Evolutionary conservation across 805 yeast genomes (phyloP).

Genomic region (Ascoidea rubescens): DNA sequence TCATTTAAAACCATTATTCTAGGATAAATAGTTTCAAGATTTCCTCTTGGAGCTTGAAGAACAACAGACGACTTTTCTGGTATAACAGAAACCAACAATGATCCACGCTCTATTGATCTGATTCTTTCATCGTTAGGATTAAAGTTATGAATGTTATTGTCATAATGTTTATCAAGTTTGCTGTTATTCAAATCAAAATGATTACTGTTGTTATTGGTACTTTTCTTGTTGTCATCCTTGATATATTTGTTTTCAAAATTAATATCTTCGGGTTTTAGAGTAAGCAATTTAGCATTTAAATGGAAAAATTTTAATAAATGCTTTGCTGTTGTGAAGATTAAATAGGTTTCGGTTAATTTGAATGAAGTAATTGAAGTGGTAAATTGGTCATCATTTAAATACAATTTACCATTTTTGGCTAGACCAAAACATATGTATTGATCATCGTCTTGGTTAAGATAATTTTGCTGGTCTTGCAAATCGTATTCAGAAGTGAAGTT

Average conservation of each 20-base stretch:
- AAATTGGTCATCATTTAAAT: slow-evolving; percentile 42
- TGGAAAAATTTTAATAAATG: slow-evolving; percentile 74
- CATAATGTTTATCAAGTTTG: slow-evolving; percentile 18
- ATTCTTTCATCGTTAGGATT: slow-evolving; percentile 58
- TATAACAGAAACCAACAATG: slow-evolving; percentile 64
- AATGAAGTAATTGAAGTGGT: slow-evolving; percentile 75
- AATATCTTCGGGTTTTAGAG: slow-evolving; percentile 11
- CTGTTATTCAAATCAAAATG: slow-evolving; percentile 10
- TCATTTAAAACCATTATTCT: slow-evolving; percentile 81
- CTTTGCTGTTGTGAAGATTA: slow-evolving; percentile 80
- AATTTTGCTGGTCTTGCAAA: neutral
- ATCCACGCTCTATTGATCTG: slow-evolving; percentile 85
- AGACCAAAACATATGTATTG: slow-evolving; percentile 50
- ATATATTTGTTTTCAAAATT: slow-evolving; percentile 18
- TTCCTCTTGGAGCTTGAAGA: slow-evolving; percentile 92
- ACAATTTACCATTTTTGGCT: slow-evolving; percentile 62
- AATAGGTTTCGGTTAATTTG: slow-evolving; percentile 52
- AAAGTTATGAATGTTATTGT: slow-evolving; percentile 11
- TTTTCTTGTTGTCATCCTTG: slow-evolving; percentile 14
- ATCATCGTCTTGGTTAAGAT: slow-evolving; percentile 12
- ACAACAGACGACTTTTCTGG: slow-evolving; percentile 76
- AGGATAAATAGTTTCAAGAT: slow-evolving; percentile 86
- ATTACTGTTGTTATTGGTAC: slow-evolving; percentile 21
- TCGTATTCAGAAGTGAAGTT: slow-evolving; percentile 7
- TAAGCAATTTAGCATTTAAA: slow-evolving; percentile 22